Evolutionary conservation across 2,329 filamentous ascomycete genomes (phyloP).

Genomic region (Aspergillus niger): DNA sequence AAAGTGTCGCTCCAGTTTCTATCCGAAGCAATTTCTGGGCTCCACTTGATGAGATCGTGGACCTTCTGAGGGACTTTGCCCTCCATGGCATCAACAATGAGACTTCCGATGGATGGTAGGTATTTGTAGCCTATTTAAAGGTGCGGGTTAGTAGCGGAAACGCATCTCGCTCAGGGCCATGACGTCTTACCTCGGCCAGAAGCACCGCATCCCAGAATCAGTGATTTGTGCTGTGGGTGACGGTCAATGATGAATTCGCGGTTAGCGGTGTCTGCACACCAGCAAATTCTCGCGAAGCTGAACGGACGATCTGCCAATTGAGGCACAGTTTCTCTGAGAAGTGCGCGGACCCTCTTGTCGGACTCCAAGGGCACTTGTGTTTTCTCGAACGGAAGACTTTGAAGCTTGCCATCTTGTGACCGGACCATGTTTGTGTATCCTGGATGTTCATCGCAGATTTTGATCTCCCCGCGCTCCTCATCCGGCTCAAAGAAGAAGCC

Average conservation of each 20-base stretch:
- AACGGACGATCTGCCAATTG: slow-evolving; percentile 54
- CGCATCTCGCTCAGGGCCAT: background rate
- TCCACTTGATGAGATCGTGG: slow-evolving; percentile 51
- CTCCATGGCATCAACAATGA: slow-evolving; percentile 53
- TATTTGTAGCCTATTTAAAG: slow-evolving; percentile 49
- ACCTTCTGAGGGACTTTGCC: slow-evolving; percentile 45
- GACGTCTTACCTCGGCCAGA: slow-evolving; percentile 39
- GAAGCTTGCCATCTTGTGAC: slow-evolving; percentile 26
- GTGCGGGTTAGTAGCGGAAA: background rate
- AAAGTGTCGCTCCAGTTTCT: slow-evolving; percentile 52
- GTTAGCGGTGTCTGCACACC: slow-evolving; percentile 60
- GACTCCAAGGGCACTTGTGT: slow-evolving; percentile 50
- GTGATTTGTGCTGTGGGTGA: slow-evolving; percentile 48
- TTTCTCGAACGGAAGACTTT: slow-evolving; percentile 47
- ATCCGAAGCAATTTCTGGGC: slow-evolving; percentile 51
- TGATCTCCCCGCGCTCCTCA: slow-evolving; percentile 41
- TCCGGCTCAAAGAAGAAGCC: slow-evolving; percentile 55
- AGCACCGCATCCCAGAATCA: slow-evolving; percentile 54
- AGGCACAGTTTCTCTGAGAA: slow-evolving; percentile 56
- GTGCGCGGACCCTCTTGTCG: slow-evolving; percentile 49
- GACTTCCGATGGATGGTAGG: slow-evolving; percentile 52
- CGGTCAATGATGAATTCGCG: slow-evolving; percentile 55
- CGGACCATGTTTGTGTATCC: slow-evolving; percentile 54
- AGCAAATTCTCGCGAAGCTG: slow-evolving; percentile 56
- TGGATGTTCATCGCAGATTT: slow-evolving; percentile 55